phyloP scores from a whole-genome alignment of 768 basidiomycete species.

The Podaxis sp. region DNA sequence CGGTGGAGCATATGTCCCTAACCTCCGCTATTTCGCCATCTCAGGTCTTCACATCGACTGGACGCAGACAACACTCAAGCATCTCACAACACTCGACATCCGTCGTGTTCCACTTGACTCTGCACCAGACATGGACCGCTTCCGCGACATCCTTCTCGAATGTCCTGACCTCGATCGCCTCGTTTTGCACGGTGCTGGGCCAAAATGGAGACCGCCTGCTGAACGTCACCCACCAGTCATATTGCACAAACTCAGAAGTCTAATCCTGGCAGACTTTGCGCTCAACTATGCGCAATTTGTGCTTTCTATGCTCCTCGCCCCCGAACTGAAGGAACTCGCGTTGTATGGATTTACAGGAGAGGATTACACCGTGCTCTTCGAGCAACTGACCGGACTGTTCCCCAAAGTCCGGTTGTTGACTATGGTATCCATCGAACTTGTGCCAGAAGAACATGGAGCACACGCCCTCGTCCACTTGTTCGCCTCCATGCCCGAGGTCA shows the following conservation, averaged over 20 bases:
- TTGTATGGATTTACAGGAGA: constrained; percentile 48
- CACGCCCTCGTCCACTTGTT: constrained; percentile 44
- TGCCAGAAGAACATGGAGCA: constrained; percentile 18
- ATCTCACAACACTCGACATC: constrained; percentile 63
- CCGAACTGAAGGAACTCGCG: constrained; percentile 52
- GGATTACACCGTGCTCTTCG: constrained; percentile 48
- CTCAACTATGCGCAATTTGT: constrained; percentile 42
- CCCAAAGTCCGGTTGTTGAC: constrained; percentile 52
- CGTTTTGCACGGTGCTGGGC: constrained; percentile 60
- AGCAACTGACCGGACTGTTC: constrained; percentile 41
- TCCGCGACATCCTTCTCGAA: constrained; percentile 45
- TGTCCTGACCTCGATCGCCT: constrained; percentile 52
- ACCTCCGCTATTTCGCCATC: constrained; percentile 47
- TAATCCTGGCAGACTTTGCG: constrained; percentile 56
- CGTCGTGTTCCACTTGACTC: constrained; percentile 53
- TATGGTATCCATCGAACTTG: constrained; percentile 40
- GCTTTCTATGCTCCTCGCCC: constrained; percentile 47
- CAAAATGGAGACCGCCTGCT: constrained; percentile 27
- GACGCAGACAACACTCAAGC: constrained; percentile 38
- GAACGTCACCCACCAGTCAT: constrained; percentile 29
- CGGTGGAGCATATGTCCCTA: constrained; percentile 41
- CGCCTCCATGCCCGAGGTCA: constrained; percentile 52
- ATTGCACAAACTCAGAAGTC: constrained; percentile 44
- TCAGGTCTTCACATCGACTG: constrained; percentile 64
- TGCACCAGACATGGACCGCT: constrained; percentile 44